phyloP scores from a whole-genome alignment of 2,329 filamentous ascomycete species.

The Colletotrichum horii region DNA sequence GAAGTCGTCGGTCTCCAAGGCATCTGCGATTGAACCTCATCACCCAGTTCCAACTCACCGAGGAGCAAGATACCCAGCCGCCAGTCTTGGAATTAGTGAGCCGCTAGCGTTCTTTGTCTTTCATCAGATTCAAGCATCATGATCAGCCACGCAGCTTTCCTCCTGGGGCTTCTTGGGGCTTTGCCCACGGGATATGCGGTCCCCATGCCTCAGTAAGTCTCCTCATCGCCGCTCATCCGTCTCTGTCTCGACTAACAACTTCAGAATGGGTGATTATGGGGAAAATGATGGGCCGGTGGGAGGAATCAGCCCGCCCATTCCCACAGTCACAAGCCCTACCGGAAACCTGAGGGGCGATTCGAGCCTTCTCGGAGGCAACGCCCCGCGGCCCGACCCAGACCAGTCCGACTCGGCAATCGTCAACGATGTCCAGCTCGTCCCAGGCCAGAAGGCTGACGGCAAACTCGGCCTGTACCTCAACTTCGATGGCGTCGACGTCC shows the following conservation, averaged over 20 bases:
- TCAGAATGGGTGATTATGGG: constrained; percentile 43
- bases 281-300: constrained; percentile 47
- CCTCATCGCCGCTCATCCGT: too few relatives aligned
- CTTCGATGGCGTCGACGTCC: constrained; percentile 54
- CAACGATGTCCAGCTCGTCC: constrained; percentile 43
- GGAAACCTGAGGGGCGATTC: constrained; percentile 46
- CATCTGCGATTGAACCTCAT: neutral
- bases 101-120: neutral
- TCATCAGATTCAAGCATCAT: neutral
- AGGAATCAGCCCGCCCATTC: constrained; percentile 42
- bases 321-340: constrained; percentile 39
- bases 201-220: constrained; percentile 2
- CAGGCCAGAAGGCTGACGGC: constrained; percentile 54
- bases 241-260: neutral
- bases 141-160: neutral
- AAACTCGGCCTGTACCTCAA: constrained; percentile 58
- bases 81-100: neutral
- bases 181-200: neutral
- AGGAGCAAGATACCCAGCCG: neutral
- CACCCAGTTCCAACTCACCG: neutral
- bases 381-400: constrained; percentile 40
- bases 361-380: constrained; percentile 44
- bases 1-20: neutral
- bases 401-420: constrained; percentile 41
- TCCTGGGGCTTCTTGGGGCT: neutral